Conservation (phyloP, 441 rosid species). For the Bocquillonia castaneifolia region DNA sequence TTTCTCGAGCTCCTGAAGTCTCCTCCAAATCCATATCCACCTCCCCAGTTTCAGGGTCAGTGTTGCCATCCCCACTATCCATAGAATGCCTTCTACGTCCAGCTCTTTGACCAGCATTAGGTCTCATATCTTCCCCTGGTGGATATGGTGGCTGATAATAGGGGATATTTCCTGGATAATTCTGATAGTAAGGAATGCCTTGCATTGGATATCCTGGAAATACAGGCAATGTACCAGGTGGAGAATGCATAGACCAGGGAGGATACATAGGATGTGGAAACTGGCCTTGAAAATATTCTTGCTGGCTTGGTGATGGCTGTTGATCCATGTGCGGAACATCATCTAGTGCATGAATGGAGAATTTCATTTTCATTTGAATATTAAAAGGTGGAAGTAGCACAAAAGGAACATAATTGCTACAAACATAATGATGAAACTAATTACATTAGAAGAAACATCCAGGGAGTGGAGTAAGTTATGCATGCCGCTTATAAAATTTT, state of each 20-base stretch:
- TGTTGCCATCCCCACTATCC: conserved; percentile 42
- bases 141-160: conserved; percentile 61
- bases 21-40: conserved; percentile 42
- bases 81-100: conserved; percentile 56
- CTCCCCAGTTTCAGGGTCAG: conserved; percentile 47
- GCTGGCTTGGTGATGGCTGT: conserved; percentile 40
- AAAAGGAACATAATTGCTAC: neutral
- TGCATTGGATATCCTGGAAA: conserved; percentile 87
- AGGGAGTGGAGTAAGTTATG: neutral
- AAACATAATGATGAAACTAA: neutral
- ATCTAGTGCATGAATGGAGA: too few species aligned
- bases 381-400: conserved; percentile 12
- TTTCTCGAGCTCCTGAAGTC: conserved; percentile 25
- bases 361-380: conserved; percentile 6
- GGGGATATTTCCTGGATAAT: conserved; percentile 59
- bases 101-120: conserved; percentile 48
- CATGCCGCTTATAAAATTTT: too few species aligned
- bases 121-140: conserved; percentile 53
- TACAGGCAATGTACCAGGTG: conserved; percentile 67
- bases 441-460: neutral
- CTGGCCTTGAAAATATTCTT: conserved; percentile 67
- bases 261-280: conserved; percentile 69
- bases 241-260: conserved; percentile 86
- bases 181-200: conserved; percentile 73
- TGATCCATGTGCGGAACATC: conserved; percentile 48